Conservation (phyloP, 176 grass and related monocot species). For the Avena atlantica region DNA sequence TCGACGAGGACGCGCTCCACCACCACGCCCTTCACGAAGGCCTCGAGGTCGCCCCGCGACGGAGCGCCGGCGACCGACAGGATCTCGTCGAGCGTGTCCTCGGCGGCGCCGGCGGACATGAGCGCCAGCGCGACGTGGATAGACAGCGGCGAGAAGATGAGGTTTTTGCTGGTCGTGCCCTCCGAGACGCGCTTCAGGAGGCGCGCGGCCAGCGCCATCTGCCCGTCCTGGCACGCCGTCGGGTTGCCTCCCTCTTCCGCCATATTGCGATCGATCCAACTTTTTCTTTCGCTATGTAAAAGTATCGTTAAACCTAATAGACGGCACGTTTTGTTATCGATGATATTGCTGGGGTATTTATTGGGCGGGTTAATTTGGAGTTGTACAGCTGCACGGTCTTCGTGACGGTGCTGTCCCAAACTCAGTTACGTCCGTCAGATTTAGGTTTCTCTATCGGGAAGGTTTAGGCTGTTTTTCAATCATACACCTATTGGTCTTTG, state of each 20-base stretch:
- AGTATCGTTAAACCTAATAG: too few relatives aligned
- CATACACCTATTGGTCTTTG: too few relatives aligned
- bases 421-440: neutral
- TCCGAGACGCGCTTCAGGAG: constrained; percentile 9
- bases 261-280: neutral
- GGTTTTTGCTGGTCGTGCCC: neutral
- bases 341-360: too few relatives aligned
- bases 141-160: constrained; percentile 31
- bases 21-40: neutral
- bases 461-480: too few relatives aligned
- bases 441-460: neutral
- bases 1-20: constrained; percentile 21
- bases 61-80: constrained; percentile 1
- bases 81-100: constrained; percentile 10
- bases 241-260: neutral
- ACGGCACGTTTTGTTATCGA: too few relatives aligned
- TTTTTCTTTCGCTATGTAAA: neutral
- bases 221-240: constrained; percentile 8
- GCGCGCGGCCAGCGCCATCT: constrained; percentile 21
- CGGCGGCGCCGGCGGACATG: neutral
- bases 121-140: constrained; percentile 26
- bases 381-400: neutral
- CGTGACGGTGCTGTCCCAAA: neutral
- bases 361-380: neutral
- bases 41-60: neutral